Evolutionary conservation across 495 filamentous ascomycete species (phyloP), one percentile per base, ranked within the genome.

Genomic region (Daldinia loculata): DNA sequence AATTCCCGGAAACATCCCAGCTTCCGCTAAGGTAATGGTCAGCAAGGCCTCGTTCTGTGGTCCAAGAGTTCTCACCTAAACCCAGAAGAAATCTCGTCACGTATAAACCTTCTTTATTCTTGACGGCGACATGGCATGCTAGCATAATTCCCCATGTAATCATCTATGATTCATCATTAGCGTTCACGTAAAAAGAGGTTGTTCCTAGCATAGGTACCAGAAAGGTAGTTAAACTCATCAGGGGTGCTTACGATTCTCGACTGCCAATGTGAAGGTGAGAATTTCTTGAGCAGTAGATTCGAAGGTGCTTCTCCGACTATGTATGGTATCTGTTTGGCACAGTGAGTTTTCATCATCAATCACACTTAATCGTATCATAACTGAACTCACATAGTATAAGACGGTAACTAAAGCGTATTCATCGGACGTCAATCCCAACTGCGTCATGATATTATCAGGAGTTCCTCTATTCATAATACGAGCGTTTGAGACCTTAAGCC

Each of bases 291-390:
- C 5, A 82, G 41, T 1, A 83, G 69, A 50, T 82, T 83, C 8
- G 80, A 81, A 3, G 82, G 83, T 3, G 81, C 80, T 71, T 84
- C 82, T 15, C 75, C 70, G 2, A 84, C 26, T 55, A 84, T 84
- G 58, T 84, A 84, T 9, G 83, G 83, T 45, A 83, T 74, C 80
- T 84, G 36, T 38, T 58, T 15, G 7, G 0, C n/a, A 27, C 7
- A 27, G 48, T 75, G 53, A 80, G 79, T 50, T 24, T 60, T 50
- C 26, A 29, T 56, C 17, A 29, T 30, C 22, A 29, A n/a, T 17
- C 14, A 9, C 17, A 8, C 22, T 14, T 53, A 11, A 56, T 24
- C 0, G 30, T 15, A 6, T 30, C 7, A n/a, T 0, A 0, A 2
- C 22, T 19, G 12, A 15, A 14, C 74, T 71, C 56, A 79, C 77